These are phyloP conservation scores for Aspergillus carlsbadensis DNA, from an alignment of 495 filamentous ascomycete species.

Conservation along the genomic window DNA sequence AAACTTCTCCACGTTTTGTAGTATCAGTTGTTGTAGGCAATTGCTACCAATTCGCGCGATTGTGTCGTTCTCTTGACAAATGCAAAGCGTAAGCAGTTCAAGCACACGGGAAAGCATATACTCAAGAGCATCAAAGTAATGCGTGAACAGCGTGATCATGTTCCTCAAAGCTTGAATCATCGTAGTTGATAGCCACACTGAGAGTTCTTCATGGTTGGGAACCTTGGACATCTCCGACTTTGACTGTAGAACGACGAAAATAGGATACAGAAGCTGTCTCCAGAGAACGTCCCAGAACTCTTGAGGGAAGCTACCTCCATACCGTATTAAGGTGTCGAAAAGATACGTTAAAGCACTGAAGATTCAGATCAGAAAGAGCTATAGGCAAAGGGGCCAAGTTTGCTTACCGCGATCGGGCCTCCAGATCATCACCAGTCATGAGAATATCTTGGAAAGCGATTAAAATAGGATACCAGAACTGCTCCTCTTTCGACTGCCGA, in stretches of 20 bases:
- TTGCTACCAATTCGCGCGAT: slow-evolving; percentile 98
- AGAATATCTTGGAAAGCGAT: slow-evolving; percentile 98
- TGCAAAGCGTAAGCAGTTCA: slow-evolving; percentile 89
- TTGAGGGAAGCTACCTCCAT: slow-evolving; percentile 86
- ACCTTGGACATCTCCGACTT: slow-evolving; percentile 94
- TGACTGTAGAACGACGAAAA: slow-evolving; percentile 96
- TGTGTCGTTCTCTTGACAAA: slow-evolving; percentile 98
- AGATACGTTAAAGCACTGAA: slow-evolving; percentile 86
- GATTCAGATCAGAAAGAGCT: neutral
- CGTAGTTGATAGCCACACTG: slow-evolving; percentile 98
- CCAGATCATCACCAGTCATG: slow-evolving; percentile 99
- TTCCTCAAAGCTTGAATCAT: slow-evolving; percentile 99
- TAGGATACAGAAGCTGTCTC: slow-evolving; percentile 93
- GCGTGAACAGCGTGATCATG: slow-evolving; percentile 97
- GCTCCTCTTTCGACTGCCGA: slow-evolving; percentile 78
- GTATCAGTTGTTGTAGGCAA: slow-evolving; percentile 91
- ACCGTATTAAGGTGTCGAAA: slow-evolving; percentile 85
- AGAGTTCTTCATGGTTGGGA: slow-evolving; percentile 89
- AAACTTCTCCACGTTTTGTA: slow-evolving; percentile 95
- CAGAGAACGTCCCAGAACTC: slow-evolving; percentile 99
- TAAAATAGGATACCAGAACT: slow-evolving; percentile 96
- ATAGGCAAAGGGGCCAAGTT: neutral
- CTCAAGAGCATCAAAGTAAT: slow-evolving; percentile 93
- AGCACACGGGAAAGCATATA: slow-evolving; percentile 97
- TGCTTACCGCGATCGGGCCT: slow-evolving; percentile 72